Evolutionary conservation across 2,329 filamentous ascomycete genomes (phyloP).

Genomic region (Sporothrix globosa): DNA sequence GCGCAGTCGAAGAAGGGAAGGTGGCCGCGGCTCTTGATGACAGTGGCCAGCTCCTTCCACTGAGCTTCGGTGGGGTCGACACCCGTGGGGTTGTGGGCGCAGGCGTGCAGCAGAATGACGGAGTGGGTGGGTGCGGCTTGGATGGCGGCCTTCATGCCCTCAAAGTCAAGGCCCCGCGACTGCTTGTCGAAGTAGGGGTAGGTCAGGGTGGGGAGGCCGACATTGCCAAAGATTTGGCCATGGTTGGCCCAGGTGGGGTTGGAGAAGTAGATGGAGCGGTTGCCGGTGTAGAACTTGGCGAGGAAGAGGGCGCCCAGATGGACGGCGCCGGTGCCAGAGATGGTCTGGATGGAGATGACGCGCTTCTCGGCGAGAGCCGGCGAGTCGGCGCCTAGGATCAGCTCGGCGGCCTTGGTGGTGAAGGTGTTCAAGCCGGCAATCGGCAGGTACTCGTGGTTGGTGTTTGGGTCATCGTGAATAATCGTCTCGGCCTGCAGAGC

Average conservation of each 20-base stretch:
- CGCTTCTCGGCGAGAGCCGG: conserved; percentile 84
- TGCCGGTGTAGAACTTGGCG: conserved; percentile 80
- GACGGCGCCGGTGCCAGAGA: conserved; percentile 94
- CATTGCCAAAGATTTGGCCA: conserved; percentile 96
- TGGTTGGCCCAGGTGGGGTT: conserved; percentile 98
- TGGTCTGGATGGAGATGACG: conserved; percentile 81
- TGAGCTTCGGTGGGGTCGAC: conserved; percentile 93
- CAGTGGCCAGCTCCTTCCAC: conserved; percentile 83
- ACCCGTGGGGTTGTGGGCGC: conserved; percentile 96
- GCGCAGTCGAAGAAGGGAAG: conserved; percentile 99
- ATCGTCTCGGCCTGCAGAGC: conserved; percentile 78
- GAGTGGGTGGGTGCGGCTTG: conserved; percentile 73
- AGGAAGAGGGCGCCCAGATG: conserved; percentile 95
- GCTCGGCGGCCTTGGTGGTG: conserved; percentile 85
- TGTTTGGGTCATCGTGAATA: conserved; percentile 81
- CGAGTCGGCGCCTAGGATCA: conserved; percentile 80
- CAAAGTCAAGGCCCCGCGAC: conserved; percentile 89
- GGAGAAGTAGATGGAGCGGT: conserved; percentile 83
- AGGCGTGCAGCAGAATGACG: conserved; percentile 90
- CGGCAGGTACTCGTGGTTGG: conserved; percentile 98
- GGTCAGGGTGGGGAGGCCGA: conserved; percentile 72
- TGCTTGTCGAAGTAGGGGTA: conserved; percentile 94
- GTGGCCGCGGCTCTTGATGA: conserved; percentile 77
- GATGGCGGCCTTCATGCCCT: conserved; percentile 78
- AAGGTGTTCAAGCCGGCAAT: conserved; percentile 87